Base-by-base conservation (phyloP, 768 basidiomycete species). In the Mycena alexandri region DNA sequence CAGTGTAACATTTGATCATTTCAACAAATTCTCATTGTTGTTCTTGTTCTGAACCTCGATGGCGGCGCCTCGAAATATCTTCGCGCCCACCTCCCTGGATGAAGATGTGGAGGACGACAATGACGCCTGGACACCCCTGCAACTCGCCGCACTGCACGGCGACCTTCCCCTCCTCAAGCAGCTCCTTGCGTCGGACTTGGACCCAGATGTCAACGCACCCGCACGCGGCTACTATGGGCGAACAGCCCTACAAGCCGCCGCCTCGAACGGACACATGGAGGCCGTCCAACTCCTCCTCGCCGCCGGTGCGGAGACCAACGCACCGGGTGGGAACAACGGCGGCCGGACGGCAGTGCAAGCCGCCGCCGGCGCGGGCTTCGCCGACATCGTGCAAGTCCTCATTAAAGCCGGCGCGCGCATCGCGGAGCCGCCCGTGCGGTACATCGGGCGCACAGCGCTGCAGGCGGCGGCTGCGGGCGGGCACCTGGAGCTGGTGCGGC, bases 41-140 rank as follows among this genome's bases (percentile, higher is more conserved):
- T 38, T 2, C 38, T 38, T 38, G 38, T 38, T 38, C 14, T 11
- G 38, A 38, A 48, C 34, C 36, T 44, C 42, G 16, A 60, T 65
- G 64, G 33, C 55, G n/a, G 9, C 33, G 12, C 3, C 22, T 5
- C 41, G 44, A 5, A 70, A 70, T n/a, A 54, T 60, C 16, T 70
- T 33, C 11, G 64, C 63, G 9, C 68, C 68, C 0, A 33, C 36
- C 13, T 42, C 57, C 12, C 43, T 70, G n/a, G 63, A 65, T 24
- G 68, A 66, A 19, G 61, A 67, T 42, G 44, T 29, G 9, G 69
- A 70, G 19, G 65, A 70, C 33, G 60, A 41, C 29, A 56, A 70
- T 57, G 69, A 70, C 53, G 61, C 36, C 7, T 70, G 69, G 69
- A 70, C 69, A 6, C 65, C 64, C 2, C 60, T 70, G 14, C 69